Evolutionary conservation across 805 yeast species (phyloP).

Genomic region (Metschnikowia similis): DNA sequence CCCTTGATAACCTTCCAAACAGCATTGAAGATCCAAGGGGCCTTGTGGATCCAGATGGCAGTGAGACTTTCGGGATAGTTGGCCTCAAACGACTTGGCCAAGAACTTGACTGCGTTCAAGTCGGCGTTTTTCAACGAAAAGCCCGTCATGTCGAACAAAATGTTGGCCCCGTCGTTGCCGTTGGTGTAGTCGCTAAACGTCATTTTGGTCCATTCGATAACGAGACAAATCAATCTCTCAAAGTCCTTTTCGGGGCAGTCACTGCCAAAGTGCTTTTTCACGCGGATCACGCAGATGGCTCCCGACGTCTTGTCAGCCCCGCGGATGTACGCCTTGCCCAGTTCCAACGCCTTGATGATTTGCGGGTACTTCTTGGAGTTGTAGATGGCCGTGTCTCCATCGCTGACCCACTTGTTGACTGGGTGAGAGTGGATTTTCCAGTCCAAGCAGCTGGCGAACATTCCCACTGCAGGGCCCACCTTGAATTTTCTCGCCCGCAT

Average conservation of each 20-base stretch:
- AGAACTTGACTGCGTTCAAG: conserved; percentile 81
- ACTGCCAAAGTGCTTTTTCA: conserved; percentile 20
- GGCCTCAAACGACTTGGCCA: conserved; percentile 87
- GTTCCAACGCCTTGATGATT: conserved; percentile 14
- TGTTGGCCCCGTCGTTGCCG: conserved; percentile 31
- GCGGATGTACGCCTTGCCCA: conserved; percentile 15
- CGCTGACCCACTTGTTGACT: conserved; percentile 21
- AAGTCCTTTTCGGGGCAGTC: conserved; percentile 23
- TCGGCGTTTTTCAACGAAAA: conserved; percentile 93
- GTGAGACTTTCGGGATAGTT: conserved; percentile 95
- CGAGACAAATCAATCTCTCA: conserved; percentile 16
- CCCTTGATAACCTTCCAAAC: conserved; percentile 90
- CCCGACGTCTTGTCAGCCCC: conserved; percentile 16
- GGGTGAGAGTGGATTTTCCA: conserved; percentile 18
- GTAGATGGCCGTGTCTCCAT: conserved; percentile 13
- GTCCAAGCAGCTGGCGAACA: conserved; percentile 14
- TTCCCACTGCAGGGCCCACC: conserved; percentile 10
- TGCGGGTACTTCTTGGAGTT: conserved; percentile 13
- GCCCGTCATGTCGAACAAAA: conserved; percentile 84
- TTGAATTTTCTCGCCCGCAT: conserved; percentile 17
- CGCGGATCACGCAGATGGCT: conserved; percentile 17
- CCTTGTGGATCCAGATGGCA: conserved; percentile 77
- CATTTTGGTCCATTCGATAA: conserved; percentile 43
- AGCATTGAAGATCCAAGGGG: conserved; percentile 95
- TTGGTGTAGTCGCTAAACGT: conserved; percentile 9